Conservation (phyloP, 805 yeast species). For the Candida vartiovaarae region DNA sequence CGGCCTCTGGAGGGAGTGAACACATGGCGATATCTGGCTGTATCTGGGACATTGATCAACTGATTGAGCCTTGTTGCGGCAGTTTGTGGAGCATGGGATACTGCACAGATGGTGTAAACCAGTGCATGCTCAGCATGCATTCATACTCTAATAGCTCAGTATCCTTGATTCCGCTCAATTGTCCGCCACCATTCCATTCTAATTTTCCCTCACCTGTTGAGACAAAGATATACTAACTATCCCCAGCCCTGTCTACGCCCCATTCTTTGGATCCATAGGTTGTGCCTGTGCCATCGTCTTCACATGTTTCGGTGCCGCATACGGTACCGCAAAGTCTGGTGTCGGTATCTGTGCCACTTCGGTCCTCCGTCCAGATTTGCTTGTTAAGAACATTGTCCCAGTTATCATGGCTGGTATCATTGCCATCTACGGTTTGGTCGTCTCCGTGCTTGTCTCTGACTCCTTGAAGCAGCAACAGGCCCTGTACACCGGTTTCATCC, state of each 20-base stretch:
- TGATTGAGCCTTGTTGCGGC: too few species aligned
- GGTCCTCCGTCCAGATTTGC: conserved; percentile 93
- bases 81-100: too few species aligned
- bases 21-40: too few species aligned
- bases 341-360: conserved; percentile 99
- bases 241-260: conserved; percentile 42
- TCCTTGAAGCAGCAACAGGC: conserved; percentile 87
- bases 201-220: not conserved
- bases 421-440: conserved; percentile 97
- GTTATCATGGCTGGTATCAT: conserved; percentile 99
- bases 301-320: conserved; percentile 98
- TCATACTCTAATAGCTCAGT: too few species aligned
- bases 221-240: not conserved
- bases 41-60: too few species aligned
- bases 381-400: conserved; percentile 91
- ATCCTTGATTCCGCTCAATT: too few species aligned
- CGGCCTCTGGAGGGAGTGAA: too few species aligned
- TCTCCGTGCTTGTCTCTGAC: conserved; percentile 88
- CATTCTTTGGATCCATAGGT: conserved; percentile 99
- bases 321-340: conserved; percentile 99
- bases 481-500: conserved; percentile 94
- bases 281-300: conserved; percentile 99
- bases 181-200: too few species aligned
- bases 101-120: too few species aligned
- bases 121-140: too few species aligned